Evolutionary conservation across 768 basidiomycete genomes (phyloP).

Genomic region (Cubamyces sp.): DNA sequence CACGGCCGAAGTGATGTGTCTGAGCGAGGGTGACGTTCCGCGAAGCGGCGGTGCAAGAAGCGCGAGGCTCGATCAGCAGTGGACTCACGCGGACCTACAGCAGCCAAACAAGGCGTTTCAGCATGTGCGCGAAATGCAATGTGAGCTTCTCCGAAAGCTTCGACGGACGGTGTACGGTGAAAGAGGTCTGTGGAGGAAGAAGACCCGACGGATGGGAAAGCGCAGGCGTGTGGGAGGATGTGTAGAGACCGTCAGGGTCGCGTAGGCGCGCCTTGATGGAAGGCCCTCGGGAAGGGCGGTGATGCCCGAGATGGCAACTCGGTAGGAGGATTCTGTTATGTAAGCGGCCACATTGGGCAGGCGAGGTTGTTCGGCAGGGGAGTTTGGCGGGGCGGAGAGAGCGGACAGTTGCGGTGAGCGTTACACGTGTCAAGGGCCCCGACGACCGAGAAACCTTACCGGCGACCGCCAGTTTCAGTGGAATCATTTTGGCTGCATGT

Average conservation of each 20-base stretch:
- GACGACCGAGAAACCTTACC: slow-evolving; percentile 17
- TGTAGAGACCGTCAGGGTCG: slow-evolving; percentile 22
- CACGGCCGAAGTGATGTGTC: slow-evolving; percentile 6
- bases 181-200: background rate
- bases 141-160: background rate
- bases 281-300: slow-evolving; percentile 18
- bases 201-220: background rate
- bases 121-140: background rate
- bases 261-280: slow-evolving; percentile 19
- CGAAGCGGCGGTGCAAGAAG: slow-evolving; percentile 16
- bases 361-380: slow-evolving; percentile 21
- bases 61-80: slow-evolving; percentile 7
- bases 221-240: slow-evolving; percentile 5
- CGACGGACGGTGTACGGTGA: background rate
- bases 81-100: slow-evolving; percentile 22
- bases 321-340: slow-evolving; percentile 7
- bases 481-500: slow-evolving; percentile 33
- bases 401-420: slow-evolving; percentile 27
- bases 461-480: slow-evolving; percentile 33
- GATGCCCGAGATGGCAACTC: slow-evolving; percentile 16
- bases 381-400: slow-evolving; percentile 12
- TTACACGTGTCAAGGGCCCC: slow-evolving; percentile 32
- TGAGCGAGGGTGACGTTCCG: slow-evolving; percentile 11
- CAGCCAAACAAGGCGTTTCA: slow-evolving; percentile 5
- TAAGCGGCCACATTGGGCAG: slow-evolving; percentile 24